Evolutionary conservation across 139 green algal genomes (phyloP).

Genomic region (Chlorella sp.): DNA sequence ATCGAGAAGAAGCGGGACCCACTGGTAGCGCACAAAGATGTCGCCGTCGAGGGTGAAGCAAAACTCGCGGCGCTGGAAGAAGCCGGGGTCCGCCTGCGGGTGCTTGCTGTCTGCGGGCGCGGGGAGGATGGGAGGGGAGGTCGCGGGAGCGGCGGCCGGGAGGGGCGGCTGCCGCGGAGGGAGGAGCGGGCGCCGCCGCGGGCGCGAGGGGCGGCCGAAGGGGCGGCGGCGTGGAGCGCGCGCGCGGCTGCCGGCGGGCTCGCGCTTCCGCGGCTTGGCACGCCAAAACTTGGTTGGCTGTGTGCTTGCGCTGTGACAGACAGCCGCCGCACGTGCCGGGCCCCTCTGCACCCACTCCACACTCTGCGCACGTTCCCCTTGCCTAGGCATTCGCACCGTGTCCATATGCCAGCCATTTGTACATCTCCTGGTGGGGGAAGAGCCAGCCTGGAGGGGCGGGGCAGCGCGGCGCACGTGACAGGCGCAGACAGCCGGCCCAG

Average conservation of each 20-base stretch:
- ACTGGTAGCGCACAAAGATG: slow-evolving; percentile 99
- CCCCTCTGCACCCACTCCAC: background rate
- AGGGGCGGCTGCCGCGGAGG: background rate
- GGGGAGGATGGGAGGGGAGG: background rate
- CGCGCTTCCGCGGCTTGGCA: no score
- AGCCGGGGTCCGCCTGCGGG: slow-evolving; percentile 68
- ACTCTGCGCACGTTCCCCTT: background rate
- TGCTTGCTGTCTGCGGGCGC: slow-evolving; percentile 69
- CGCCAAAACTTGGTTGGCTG: background rate
- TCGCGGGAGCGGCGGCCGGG: background rate
- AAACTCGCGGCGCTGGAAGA: slow-evolving; percentile 89
- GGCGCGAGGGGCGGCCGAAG: no score
- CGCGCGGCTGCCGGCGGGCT: no score
- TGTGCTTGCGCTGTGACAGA: background rate
- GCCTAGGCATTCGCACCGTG: slow-evolving; percentile 67
- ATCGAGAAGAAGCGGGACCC: no score
- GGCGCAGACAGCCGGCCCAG: background rate
- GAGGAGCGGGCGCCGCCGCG: background rate
- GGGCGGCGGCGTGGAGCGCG: no score
- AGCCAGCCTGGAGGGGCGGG: slow-evolving; percentile 32
- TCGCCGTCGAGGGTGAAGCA: slow-evolving; percentile 98
- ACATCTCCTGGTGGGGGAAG: slow-evolving; percentile 82
- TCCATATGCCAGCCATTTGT: slow-evolving; percentile 90
- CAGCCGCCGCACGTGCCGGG: background rate
- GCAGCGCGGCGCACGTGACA: background rate